Conservation (phyloP, 441 rosid genomes). For the Melastoma candidum region DNA sequence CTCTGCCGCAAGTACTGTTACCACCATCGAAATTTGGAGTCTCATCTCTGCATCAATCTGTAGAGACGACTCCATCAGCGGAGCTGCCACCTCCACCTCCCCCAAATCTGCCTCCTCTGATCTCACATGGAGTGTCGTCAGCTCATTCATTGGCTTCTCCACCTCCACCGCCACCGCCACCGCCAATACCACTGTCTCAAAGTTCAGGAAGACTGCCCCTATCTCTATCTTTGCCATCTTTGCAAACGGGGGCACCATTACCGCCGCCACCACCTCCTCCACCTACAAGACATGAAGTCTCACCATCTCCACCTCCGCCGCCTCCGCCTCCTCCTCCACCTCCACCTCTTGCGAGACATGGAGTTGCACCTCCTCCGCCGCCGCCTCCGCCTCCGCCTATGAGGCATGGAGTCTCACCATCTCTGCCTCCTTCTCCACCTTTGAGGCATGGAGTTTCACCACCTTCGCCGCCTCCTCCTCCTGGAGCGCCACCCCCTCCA, state of each 20-base stretch:
- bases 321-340: slow-evolving; percentile 4
- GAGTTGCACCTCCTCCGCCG: slow-evolving; percentile 11
- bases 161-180: slow-evolving; percentile 11
- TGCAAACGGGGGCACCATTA: slow-evolving; percentile 1
- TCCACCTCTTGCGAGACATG: too few species aligned
- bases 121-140: too few species aligned
- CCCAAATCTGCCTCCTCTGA: too few species aligned
- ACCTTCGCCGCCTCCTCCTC: neutral
- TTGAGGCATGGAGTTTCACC: slow-evolving; percentile 4
- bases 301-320: neutral
- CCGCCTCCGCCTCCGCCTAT: slow-evolving; percentile 19
- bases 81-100: too few species aligned
- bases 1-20: neutral
- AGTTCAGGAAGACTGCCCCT: neutral
- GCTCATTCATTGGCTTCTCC: too few species aligned
- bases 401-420: neutral
- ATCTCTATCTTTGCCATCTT: too few species aligned
- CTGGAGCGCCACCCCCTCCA: slow-evolving; percentile 8
- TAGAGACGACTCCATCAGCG: too few species aligned
- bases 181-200: slow-evolving; percentile 10
- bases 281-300: slow-evolving; percentile 1
- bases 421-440: too few species aligned
- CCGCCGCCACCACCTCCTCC: slow-evolving; percentile 15
- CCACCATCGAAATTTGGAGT: neutral
- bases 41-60: neutral